Evolutionary conservation across 495 filamentous ascomycete genomes (phyloP).

Genomic region (Neurospora sp.): DNA sequence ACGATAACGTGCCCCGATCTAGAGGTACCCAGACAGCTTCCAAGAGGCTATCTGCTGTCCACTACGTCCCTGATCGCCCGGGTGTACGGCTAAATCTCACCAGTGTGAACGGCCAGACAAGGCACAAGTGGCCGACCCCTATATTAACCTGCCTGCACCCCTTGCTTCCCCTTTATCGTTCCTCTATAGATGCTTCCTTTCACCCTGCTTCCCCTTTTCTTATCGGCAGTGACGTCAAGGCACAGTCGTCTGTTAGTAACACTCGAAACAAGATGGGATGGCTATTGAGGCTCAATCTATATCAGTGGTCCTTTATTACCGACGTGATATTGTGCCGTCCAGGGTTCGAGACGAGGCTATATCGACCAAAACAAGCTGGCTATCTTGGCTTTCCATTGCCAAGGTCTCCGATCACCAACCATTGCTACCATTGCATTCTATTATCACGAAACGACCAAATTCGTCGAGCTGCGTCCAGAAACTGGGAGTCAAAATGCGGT

Average conservation of each 20-base stretch:
- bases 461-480: not conserved
- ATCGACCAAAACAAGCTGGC: not conserved
- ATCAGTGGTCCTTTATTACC: not conserved
- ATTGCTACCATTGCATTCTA: not conserved
- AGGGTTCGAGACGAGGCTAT: not conserved
- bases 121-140: conserved; percentile 15
- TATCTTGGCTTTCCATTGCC: not conserved
- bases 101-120: conserved; percentile 16
- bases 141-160: conserved; percentile 1
- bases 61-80: not conserved
- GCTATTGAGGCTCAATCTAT: conserved; percentile 12
- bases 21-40: not conserved
- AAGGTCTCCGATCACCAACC: not conserved
- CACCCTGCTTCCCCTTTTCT: not conserved
- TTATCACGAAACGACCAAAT: not conserved
- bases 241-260: not conserved
- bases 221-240: conserved; percentile 4
- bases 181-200: not conserved
- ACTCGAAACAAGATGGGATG: not conserved
- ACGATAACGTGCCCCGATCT: not conserved
- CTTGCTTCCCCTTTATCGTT: not conserved
- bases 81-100: conserved; percentile 17
- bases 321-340: not conserved
- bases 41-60: not conserved
- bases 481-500: not conserved